These are phyloP conservation scores for Boletus fagicola DNA, from an alignment of 768 basidiomycete genomes.

Conservation along the genomic window DNA sequence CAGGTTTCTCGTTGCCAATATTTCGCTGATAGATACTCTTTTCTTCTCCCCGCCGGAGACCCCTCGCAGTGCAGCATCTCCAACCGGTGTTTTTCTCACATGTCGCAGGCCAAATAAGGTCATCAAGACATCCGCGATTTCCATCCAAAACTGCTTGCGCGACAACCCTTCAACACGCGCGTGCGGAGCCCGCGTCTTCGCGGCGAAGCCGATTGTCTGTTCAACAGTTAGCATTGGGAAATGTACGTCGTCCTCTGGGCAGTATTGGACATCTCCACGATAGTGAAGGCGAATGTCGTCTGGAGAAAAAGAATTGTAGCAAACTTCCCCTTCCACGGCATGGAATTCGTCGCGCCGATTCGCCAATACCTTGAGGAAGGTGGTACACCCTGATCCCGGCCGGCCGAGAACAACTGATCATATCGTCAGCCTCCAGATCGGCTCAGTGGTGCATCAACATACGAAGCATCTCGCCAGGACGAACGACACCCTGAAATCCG, in stretches of 20 bases:
- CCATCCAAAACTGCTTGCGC: constrained; percentile 31
- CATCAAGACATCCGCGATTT: constrained; percentile 45
- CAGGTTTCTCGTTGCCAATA: constrained; percentile 65
- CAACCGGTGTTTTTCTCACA: constrained; percentile 71
- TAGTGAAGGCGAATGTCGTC: constrained; percentile 60
- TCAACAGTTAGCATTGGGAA: constrained; percentile 81
- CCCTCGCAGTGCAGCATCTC: constrained; percentile 74
- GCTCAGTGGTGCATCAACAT: constrained; percentile 29
- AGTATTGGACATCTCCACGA: constrained; percentile 80
- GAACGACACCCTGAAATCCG: constrained; percentile 55
- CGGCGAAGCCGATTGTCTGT: constrained; percentile 70
- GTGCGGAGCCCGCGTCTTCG: constrained; percentile 65
- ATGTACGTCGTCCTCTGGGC: constrained; percentile 83
- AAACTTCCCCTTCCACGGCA: constrained; percentile 63
- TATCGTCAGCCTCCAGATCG: neutral
- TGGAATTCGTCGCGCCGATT: constrained; percentile 73
- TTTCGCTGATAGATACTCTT: constrained; percentile 76
- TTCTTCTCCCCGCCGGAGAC: constrained; percentile 80
- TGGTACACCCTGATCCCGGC: constrained; percentile 82
- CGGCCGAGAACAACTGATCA: constrained; percentile 75
- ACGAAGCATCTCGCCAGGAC: constrained; percentile 71
- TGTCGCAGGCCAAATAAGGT: constrained; percentile 78
- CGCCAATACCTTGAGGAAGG: constrained; percentile 77
- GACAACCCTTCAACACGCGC: constrained; percentile 43
- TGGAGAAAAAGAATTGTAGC: constrained; percentile 74